Percentiles rank a stretch among this genome's conserved stretches.
Conservation (phyloP, 2,329 filamentous ascomycete genomes). For the Hypoxylon sp. region DNA sequence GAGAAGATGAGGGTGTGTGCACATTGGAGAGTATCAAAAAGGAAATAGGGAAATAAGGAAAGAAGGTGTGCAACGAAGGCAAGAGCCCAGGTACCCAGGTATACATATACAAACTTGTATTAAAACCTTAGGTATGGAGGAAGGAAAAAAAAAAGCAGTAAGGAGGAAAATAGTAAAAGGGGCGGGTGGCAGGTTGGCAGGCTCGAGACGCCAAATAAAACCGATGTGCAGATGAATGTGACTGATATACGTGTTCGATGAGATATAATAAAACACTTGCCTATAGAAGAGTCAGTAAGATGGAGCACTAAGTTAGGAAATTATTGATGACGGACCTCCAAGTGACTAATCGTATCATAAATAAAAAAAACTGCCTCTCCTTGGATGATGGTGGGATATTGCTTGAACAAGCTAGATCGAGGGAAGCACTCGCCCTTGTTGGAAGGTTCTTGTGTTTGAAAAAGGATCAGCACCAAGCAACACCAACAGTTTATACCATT, state of each 20-base stretch:
- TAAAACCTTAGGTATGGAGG: conserved; percentile 4
- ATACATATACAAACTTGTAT: conserved; percentile 9
- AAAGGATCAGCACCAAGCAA: conserved; percentile 22
- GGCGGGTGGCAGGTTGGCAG: conserved; percentile 17
- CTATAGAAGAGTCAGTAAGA: conserved; percentile 45
- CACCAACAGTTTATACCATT: conserved; percentile 12
- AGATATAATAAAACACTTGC: conserved; percentile 46
- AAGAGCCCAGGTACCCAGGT: conserved; percentile 5
- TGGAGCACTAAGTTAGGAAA: conserved; percentile 42
- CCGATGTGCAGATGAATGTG: conserved; percentile 34
- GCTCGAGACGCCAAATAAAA: conserved; percentile 36
- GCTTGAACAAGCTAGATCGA: conserved; percentile 9
- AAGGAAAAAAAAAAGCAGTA: conserved; percentile 4
- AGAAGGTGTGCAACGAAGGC: background rate
- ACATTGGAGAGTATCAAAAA: conserved; percentile 2
- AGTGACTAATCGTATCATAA: conserved; percentile 45
- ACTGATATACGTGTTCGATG: conserved; percentile 47
- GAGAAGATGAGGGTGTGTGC: conserved; percentile 12
- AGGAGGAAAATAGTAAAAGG: conserved; percentile 23
- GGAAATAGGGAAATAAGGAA: conserved; percentile 15
- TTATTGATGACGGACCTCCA: conserved; percentile 45
- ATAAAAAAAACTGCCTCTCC: conserved; percentile 21
- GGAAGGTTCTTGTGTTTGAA: conserved; percentile 20
- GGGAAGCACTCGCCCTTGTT: conserved; percentile 21
- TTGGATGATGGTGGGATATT: conserved; percentile 17